These are phyloP conservation scores for Pichia sp. DNA, from an alignment of 1,139 yeast species.

Conservation along the genomic window DNA sequence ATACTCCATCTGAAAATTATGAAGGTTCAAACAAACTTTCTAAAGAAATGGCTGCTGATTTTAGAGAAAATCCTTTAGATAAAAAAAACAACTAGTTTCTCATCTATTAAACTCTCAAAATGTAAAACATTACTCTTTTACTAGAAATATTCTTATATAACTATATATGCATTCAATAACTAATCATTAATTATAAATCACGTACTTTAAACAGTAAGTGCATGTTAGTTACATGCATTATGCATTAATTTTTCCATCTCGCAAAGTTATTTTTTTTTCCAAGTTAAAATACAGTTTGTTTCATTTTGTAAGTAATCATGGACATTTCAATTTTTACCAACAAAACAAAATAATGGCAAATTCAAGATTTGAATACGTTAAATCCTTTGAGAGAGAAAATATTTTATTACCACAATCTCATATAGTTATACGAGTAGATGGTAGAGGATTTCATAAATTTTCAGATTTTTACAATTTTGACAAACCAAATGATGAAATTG, in stretches of 20 bases:
- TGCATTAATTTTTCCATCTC: too few relatives aligned
- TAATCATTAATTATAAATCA: too few relatives aligned
- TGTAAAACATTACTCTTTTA: neutral
- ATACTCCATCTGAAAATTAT: neutral
- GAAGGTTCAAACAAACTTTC: constrained; percentile 7
- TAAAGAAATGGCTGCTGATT: neutral
- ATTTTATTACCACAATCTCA: constrained; percentile 71
- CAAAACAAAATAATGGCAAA: constrained; percentile 52
- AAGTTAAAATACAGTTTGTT: too few relatives aligned
- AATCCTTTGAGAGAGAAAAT: constrained; percentile 69
- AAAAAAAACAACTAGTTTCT: neutral
- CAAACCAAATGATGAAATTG: constrained; percentile 82
- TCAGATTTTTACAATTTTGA: constrained; percentile 64
- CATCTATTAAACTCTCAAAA: neutral
- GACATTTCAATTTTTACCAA: neutral
- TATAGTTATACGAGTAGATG: constrained; percentile 83
- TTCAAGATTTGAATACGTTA: constrained; percentile 80
- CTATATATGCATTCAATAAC: neutral
- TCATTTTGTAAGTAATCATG: neutral
- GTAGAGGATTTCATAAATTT: constrained; percentile 88
- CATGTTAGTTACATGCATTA: too few relatives aligned
- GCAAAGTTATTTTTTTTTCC: neutral
- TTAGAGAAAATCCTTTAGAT: neutral
- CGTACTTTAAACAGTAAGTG: too few relatives aligned
- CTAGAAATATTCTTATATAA: neutral